Evolutionary conservation across 2,329 filamentous ascomycete genomes (phyloP), one percentile per base, ranked within the genome.

Genomic region (Davidsoniella virescens): DNA sequence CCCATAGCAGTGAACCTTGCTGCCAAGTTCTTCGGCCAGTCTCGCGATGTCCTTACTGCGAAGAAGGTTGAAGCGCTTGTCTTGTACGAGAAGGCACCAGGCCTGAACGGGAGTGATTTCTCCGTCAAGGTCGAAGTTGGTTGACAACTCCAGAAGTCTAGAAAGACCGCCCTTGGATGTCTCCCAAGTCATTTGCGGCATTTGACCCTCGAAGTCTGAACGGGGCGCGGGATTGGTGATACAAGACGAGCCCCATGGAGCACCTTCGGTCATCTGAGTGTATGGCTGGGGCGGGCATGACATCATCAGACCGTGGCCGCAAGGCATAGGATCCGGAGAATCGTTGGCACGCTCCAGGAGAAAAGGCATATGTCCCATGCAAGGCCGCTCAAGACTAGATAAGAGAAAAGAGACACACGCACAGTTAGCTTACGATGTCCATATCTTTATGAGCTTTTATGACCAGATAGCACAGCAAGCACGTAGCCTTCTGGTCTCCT

Each of bases 91-190:
- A 66, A 85, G 83, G 46, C 86, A 83, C 78, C 92, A 90, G 0
- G 88, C 88, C 86, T 94, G 94, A 56, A 95, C 84, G 0, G 92
- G 92, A 16, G 90, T 96, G 59, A 96, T 85, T 65, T 93, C 86
- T 48, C 87, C 87, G 54, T 92, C 85, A 2, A 92, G 76, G 57
- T 92, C 81, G 23, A 95, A 72, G 58, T 81, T 79, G 57, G 80
- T 76, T 66, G 87, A 94, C 50, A 95, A 72, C 60, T 94, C 84
- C 54, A 95, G 74, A 49, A 96, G 70, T 49, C 84, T 93, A 47
- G 80, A 70, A 46, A 98, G 72, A 59, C 92, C 86, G 37, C 75
- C 75, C 61, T 82, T 84, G 53, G 74, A 79, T 5, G 92, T 68
- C 61, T 92, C 82, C 67, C 87, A 90, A 46, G 88, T 90, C 62